Percentiles rank a stretch among this genome's conserved stretches.
These are phyloP conservation scores for Alternaria brassicae DNA, from an alignment of 2,329 filamentous ascomycete genomes.

Conservation along the genomic window DNA sequence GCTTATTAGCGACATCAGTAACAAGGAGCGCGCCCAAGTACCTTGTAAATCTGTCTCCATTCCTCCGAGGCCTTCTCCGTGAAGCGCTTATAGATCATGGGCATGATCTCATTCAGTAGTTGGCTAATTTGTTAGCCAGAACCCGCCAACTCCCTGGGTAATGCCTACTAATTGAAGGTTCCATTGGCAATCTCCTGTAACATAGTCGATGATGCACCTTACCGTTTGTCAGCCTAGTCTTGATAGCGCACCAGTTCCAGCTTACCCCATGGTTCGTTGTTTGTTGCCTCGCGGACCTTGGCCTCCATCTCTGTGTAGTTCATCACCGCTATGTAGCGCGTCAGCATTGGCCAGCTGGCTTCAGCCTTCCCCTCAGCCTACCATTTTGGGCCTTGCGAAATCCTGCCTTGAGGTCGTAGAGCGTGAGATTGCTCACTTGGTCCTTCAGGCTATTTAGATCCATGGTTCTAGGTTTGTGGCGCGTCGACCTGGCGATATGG, in stretches of 20 bases:
- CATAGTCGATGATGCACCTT: slow-evolving; percentile 75
- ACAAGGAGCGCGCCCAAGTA: slow-evolving; percentile 43
- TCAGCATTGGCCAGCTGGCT: slow-evolving; percentile 39
- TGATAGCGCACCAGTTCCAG: slow-evolving; percentile 62
- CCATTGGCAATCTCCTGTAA: slow-evolving; percentile 99
- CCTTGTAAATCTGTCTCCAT: slow-evolving; percentile 99
- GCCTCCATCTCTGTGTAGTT: slow-evolving; percentile 80
- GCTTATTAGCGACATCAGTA: slow-evolving; percentile 21
- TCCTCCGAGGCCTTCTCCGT: slow-evolving; percentile 98
- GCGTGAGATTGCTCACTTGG: slow-evolving; percentile 86
- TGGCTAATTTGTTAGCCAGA: slow-evolving; percentile 65
- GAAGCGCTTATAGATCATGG: slow-evolving; percentile 99
- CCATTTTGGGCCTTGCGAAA: slow-evolving; percentile 98
- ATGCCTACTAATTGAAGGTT: slow-evolving; percentile 92
- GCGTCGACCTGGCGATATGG: slow-evolving; percentile 7
- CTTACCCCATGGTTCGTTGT: slow-evolving; percentile 94
- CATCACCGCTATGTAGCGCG: slow-evolving; percentile 76
- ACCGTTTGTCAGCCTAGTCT: slow-evolving; percentile 20
- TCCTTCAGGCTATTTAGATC: slow-evolving; percentile 86
- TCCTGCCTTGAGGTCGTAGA: slow-evolving; percentile 95
- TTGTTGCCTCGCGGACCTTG: slow-evolving; percentile 95
- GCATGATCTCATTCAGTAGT: slow-evolving; percentile 99
- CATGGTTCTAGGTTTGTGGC: slow-evolving; percentile 62
- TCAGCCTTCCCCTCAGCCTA: slow-evolving; percentile 53
- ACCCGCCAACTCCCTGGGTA: background rate